Evolutionary conservation across 163 green algal species (phyloP).

Genomic region (Prototheca wickerhamii): DNA sequence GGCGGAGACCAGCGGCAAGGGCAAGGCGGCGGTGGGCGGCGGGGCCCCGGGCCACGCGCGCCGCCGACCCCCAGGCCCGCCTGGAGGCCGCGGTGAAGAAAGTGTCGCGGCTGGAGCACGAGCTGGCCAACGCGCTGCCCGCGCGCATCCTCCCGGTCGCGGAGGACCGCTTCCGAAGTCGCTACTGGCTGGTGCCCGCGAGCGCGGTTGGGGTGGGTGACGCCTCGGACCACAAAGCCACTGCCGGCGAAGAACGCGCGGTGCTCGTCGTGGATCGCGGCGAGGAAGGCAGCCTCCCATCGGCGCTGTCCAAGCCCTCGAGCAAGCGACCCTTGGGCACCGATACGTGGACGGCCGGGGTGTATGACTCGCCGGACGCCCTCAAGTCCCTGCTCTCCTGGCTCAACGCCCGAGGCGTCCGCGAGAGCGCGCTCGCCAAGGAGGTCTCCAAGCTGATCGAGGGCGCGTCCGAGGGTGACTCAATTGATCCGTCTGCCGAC

Average conservation of each 20-base stretch:
- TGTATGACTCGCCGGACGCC: constrained; percentile 11
- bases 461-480: too few species aligned
- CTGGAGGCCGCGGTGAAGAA: constrained; percentile 8
- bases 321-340: too few species aligned
- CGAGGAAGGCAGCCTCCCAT: not conserved
- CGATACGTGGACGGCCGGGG: constrained; percentile 24
- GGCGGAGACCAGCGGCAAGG: too few species aligned
- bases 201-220: not conserved
- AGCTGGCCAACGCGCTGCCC: constrained; percentile 9
- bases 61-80: not conserved
- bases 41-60: not conserved
- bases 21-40: too few species aligned
- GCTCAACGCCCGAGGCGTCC: constrained; percentile 27
- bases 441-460: not conserved
- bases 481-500: too few species aligned
- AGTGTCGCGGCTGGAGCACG: constrained; percentile 23
- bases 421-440: constrained; percentile 18
- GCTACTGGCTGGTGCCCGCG: constrained; percentile 38
- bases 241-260: not conserved
- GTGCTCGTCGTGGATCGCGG: not conserved
- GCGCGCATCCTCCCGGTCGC: constrained; percentile 24
- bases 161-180: constrained; percentile 38
- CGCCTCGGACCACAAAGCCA: not conserved
- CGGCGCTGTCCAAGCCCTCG: too few species aligned
- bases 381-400: constrained; percentile 21